These are phyloP conservation scores for Phytophthora cryptogea DNA, from an alignment of 352 stramenopile genomes.

Conservation along the genomic window DNA sequence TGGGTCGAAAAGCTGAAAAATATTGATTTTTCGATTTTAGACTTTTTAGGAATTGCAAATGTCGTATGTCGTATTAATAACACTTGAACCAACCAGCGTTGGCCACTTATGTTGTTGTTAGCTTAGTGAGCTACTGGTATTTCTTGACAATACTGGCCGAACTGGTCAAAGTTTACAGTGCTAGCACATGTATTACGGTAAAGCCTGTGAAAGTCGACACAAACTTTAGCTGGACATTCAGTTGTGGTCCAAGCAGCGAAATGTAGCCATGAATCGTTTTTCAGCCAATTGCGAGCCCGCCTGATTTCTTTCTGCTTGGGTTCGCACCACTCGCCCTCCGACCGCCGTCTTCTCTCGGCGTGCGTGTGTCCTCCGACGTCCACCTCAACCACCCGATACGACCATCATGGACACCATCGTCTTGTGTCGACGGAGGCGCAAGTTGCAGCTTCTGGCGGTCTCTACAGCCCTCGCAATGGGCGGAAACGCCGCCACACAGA, in stretches of 20 bases:
- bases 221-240: too few relatives aligned
- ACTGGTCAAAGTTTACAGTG: too few relatives aligned
- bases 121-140: too few relatives aligned
- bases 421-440: slow-evolving; percentile 12
- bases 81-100: too few relatives aligned
- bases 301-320: background rate
- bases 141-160: too few relatives aligned
- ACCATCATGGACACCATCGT: slow-evolving; percentile 14
- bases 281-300: background rate
- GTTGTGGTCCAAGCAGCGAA: background rate
- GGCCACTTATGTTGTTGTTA: too few relatives aligned
- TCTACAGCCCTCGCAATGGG: slow-evolving; percentile 25
- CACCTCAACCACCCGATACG: too few relatives aligned
- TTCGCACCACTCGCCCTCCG: background rate
- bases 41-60: too few relatives aligned
- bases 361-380: background rate
- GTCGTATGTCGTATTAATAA: too few relatives aligned
- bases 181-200: too few relatives aligned
- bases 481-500: slow-evolving; percentile 1
- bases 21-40: too few relatives aligned
- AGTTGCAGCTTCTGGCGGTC: slow-evolving; percentile 19
- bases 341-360: background rate
- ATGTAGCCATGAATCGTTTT: slow-evolving; percentile 1
- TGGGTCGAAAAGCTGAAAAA: background rate
- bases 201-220: too few relatives aligned